phyloP scores from a whole-genome alignment of 2,329 filamentous ascomycete species.

The Diaporthe vexans region DNA sequence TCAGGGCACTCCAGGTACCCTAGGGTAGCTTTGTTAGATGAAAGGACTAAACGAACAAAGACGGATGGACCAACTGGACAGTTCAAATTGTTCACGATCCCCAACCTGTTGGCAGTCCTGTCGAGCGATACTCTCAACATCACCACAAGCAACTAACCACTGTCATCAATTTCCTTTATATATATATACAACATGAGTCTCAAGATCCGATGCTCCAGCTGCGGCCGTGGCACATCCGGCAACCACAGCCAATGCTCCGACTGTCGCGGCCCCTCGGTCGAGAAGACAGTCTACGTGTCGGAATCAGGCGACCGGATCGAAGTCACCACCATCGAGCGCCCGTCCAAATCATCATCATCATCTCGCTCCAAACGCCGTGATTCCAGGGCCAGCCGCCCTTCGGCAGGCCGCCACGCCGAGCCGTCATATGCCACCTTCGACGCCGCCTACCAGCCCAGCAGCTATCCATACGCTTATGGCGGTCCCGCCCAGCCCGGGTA shows the following conservation, averaged over 20 bases:
- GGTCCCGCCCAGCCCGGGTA: not conserved
- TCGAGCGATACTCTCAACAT: not conserved
- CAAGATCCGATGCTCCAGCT: slow-evolving; percentile 20
- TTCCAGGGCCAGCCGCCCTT: too few species aligned
- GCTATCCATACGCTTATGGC: not conserved
- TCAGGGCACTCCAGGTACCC: not conserved
- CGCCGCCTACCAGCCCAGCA: not conserved
- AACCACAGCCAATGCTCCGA: not conserved
- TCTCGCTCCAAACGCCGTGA: not conserved
- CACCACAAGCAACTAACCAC: too few species aligned
- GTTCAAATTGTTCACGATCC: not conserved
- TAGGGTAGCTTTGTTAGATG: too few species aligned
- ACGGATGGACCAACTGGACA: not conserved
- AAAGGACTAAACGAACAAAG: not conserved
- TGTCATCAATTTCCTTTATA: not conserved
- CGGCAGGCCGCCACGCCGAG: not conserved
- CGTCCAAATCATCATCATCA: too few species aligned
- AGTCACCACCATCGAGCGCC: not conserved
- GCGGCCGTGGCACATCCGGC: slow-evolving; percentile 5
- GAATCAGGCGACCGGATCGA: slow-evolving; percentile 7
- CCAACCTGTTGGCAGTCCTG: not conserved
- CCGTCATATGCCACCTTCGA: not conserved
- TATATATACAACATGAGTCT: not conserved
- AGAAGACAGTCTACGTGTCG: not conserved
- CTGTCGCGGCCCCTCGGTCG: not conserved